Evolutionary conservation across 2,329 filamentous ascomycete genomes (phyloP).

Genomic region (Lachnellula hyalina): DNA sequence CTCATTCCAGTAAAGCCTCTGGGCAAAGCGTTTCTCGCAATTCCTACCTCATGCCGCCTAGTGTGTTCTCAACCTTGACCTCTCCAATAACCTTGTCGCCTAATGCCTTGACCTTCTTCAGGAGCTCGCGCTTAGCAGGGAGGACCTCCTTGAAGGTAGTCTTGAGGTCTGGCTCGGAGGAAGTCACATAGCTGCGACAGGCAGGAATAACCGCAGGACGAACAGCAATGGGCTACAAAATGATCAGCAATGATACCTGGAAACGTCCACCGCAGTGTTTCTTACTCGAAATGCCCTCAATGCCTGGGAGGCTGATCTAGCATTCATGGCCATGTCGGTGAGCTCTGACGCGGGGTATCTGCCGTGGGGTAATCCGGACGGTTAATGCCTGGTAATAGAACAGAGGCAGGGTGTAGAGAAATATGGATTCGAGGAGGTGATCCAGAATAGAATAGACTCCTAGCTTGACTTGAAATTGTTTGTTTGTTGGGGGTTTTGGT

Average conservation of each 20-base stretch:
- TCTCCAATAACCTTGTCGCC: conserved; percentile 80
- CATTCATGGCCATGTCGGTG: conserved; percentile 56
- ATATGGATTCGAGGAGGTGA: neutral
- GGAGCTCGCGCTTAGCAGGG: conserved; percentile 84
- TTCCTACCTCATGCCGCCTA: conserved; percentile 82
- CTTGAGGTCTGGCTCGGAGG: conserved; percentile 85
- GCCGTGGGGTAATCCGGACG: conserved; percentile 17
- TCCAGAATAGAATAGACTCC: neutral
- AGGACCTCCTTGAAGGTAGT: conserved; percentile 77
- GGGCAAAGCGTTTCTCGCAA: neutral
- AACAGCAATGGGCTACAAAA: conserved; percentile 27
- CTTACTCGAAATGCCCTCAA: conserved; percentile 60
- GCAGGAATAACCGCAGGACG: conserved; percentile 29
- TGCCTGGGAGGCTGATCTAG: conserved; percentile 57
- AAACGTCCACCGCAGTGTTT: conserved; percentile 17
- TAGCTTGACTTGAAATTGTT: neutral
- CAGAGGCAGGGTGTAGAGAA: neutral
- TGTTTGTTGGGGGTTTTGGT: neutral
- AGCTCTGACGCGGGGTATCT: conserved; percentile 19
- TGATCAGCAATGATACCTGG: conserved; percentile 4
- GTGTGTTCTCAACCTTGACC: conserved; percentile 87
- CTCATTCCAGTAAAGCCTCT: neutral
- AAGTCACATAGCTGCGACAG: conserved; percentile 61
- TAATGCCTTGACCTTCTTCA: conserved; percentile 89
- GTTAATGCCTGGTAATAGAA: neutral